Base-by-base conservation (phyloP, 208 protist genomes). In the Sergeia podlipaevii region DNA sequence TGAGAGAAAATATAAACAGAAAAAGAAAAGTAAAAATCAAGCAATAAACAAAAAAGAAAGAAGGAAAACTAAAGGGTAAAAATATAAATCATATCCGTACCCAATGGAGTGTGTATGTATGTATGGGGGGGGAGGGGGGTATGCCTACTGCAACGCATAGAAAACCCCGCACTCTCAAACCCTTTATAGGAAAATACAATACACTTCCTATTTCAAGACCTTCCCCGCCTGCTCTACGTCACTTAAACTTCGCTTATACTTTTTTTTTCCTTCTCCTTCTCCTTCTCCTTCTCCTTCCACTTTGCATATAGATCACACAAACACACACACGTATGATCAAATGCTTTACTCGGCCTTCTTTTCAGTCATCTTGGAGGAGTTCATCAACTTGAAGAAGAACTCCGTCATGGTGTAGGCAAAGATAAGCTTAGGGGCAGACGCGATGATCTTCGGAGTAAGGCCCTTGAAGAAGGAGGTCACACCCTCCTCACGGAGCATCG, bases 401-500 rank as follows among this genome's bases (percentile, higher is more conserved):
- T 89, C 80, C 5, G 85, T 93, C 80, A 89, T 86, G 20, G 71
- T 86, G 74, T 89, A 93, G 39, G 85, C 78, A 52, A 93, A 93
- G 38, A 89, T 81, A 13, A 93, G 76, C 70, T 93, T 93, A 20
- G 85, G 85, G 1, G 85, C 78, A 0, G 76, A 84, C 49, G 80
- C 75, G 43, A 88, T 48, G 28, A 95, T 74, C 84, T 96, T 96
- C 20, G 89, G 89, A 7, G 80, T 89, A 32, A 91, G 78, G 29
- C 89, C 89, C 70, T 94, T 96, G 66, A 93, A 92, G 59, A 91
- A 87, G n/a, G 89, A 81, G 15, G 62, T 55, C 27, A 62, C 17
- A 29, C 89, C 89, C 70, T 96, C 89, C 44, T 93, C 80, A n/a
- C 60, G 59, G 23, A 94, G 49, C 55, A 96, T 80, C 20, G 60